Percentiles rank a stretch among this genome's conserved stretches.
These are phyloP conservation scores for Aspergillus floridensis DNA, from an alignment of 2,329 filamentous ascomycete genomes.

Conservation along the genomic window DNA sequence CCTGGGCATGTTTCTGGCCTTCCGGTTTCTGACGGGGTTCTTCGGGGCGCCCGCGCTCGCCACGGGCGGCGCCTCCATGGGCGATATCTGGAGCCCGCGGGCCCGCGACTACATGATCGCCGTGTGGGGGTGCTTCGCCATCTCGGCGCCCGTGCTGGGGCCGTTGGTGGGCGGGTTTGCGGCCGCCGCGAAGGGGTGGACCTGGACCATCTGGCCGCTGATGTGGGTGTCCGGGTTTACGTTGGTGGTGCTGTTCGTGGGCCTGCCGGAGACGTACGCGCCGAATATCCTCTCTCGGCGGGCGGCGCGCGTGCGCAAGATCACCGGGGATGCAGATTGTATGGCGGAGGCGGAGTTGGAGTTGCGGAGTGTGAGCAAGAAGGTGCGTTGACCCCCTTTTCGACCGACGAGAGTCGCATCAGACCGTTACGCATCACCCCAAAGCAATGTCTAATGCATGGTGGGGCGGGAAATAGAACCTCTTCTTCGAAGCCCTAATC, in stretches of 20 bases:
- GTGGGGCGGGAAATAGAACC: no score
- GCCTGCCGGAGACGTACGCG: constrained; percentile 31
- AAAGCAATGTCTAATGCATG: no score
- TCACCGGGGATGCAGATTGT: constrained; percentile 41
- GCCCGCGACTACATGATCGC: constrained; percentile 57
- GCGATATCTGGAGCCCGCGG: constrained; percentile 42
- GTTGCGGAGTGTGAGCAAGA: constrained; percentile 22
- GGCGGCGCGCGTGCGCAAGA: constrained; percentile 28
- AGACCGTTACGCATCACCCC: no score
- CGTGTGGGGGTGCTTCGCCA: constrained; percentile 52
- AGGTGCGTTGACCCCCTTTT: no score
- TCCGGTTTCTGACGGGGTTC: constrained; percentile 36
- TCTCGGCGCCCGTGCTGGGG: constrained; percentile 19
- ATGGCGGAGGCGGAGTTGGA: constrained; percentile 40
- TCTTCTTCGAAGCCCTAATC: constrained; percentile 43
- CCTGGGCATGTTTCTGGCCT: constrained; percentile 51
- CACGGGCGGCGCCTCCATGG: constrained; percentile 46
- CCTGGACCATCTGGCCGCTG: constrained; percentile 62
- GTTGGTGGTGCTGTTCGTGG: constrained; percentile 46
- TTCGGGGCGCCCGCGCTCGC: constrained; percentile 48
- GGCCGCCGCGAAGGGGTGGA: constrained; percentile 51
- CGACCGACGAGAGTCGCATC: no score
- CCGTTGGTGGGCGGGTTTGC: no score
- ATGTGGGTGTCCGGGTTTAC: constrained; percentile 59
- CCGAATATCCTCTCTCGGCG: constrained; percentile 21